Evolutionary conservation across 768 basidiomycete genomes (phyloP).

Genomic region (Rhodotorula kratochvilovae): DNA sequence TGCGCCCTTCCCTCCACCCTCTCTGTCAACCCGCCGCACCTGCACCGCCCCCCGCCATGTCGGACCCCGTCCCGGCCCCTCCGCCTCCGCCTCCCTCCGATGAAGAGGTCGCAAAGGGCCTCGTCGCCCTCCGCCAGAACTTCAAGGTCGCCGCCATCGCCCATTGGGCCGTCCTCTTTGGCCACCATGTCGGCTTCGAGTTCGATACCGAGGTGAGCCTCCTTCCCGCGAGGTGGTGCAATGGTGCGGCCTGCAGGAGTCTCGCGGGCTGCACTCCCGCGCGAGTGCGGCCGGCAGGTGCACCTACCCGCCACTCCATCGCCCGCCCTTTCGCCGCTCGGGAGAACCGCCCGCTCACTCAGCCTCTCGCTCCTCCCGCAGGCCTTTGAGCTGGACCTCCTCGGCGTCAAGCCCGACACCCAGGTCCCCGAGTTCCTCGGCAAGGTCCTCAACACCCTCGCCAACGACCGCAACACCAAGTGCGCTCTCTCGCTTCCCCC

Average conservation of each 20-base stretch:
- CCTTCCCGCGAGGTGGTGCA: too few relatives aligned
- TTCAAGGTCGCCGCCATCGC: constrained; percentile 1
- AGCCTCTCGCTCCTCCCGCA: not conserved
- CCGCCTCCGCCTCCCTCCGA: not conserved
- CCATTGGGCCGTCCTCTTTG: constrained; percentile 20
- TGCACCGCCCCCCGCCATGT: not conserved
- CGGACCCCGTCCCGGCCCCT: not conserved
- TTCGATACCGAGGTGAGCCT: constrained; percentile 30
- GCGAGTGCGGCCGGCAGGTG: too few relatives aligned
- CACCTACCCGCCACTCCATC: too few relatives aligned
- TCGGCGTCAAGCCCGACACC: not conserved
- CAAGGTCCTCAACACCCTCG: constrained; percentile 35
- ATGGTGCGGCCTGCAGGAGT: too few relatives aligned
- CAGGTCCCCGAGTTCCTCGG: constrained; percentile 32
- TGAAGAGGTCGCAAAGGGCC: not conserved
- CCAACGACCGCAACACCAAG: constrained; percentile 41
- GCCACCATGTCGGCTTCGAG: constrained; percentile 16
- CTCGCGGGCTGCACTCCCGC: too few relatives aligned
- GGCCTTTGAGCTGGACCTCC: constrained; percentile 35
- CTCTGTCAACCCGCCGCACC: too few relatives aligned
- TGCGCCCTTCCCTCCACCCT: too few relatives aligned
- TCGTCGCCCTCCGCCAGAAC: not conserved
- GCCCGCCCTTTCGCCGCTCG: not conserved
- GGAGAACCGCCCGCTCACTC: too few relatives aligned
- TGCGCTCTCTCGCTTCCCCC: not conserved